Conservation (phyloP, 139 green algal species). For the Chlamydomonas incerta region DNA sequence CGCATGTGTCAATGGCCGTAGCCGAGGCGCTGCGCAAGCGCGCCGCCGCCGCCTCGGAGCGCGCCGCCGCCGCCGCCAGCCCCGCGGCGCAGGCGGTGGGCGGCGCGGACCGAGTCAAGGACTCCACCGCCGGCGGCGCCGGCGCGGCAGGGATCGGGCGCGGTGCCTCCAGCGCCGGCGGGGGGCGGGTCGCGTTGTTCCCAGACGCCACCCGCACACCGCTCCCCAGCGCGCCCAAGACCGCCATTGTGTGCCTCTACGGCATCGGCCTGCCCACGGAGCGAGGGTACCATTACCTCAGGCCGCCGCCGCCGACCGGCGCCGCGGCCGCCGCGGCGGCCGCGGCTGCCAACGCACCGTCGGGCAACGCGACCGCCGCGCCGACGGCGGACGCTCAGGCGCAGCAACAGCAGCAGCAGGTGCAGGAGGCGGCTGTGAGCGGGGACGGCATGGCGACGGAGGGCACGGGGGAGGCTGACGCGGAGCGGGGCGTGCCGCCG, state of each 20-base stretch:
- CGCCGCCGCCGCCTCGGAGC: neutral
- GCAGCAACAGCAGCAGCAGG: too few species aligned
- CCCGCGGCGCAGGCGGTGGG: constrained; percentile 1
- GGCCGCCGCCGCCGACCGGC: neutral
- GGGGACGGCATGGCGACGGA: neutral
- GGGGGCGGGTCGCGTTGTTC: neutral
- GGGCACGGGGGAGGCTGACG: neutral
- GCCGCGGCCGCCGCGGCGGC: neutral
- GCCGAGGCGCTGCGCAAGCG: neutral
- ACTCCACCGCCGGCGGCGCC: neutral
- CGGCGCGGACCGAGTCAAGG: neutral
- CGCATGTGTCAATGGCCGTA: neutral
- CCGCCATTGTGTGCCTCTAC: constrained; percentile 80
- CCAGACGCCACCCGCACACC: constrained; percentile 62
- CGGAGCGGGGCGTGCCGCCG: neutral
- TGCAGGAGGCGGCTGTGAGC: neutral
- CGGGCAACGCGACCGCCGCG: neutral
- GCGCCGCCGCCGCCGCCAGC: neutral
- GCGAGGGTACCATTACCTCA: constrained; percentile 75
- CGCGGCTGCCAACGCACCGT: neutral
- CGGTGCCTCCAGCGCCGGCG: too few species aligned
- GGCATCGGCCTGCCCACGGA: constrained; percentile 79
- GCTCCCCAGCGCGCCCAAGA: constrained; percentile 70
- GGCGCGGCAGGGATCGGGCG: neutral
- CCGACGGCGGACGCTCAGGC: neutral